Conservation (phyloP, 768 basidiomycete species). For the Russula vinacea region DNA sequence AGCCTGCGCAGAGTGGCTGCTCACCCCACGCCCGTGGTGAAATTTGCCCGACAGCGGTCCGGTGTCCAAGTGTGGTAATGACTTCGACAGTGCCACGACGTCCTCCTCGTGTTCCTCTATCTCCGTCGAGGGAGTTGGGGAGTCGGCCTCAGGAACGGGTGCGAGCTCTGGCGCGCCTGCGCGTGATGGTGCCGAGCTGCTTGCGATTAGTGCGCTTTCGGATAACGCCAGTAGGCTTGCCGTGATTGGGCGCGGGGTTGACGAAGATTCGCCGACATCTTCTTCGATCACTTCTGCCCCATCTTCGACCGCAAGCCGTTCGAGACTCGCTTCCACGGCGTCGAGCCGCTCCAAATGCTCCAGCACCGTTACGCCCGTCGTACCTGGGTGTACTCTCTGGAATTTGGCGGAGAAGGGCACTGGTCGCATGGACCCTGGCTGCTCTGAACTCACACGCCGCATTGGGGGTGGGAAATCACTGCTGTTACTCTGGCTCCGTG, state of each 20-base stretch:
- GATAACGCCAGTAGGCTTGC: background rate
- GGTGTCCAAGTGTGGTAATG: conserved; percentile 65
- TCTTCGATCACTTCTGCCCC: conserved; percentile 46
- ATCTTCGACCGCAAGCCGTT: conserved; percentile 64
- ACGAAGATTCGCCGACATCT: conserved; percentile 19
- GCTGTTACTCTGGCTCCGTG: conserved; percentile 58
- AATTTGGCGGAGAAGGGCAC: conserved; percentile 84
- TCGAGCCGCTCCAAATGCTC: conserved; percentile 85
- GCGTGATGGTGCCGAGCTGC: conserved; percentile 22
- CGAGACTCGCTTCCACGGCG: conserved; percentile 73
- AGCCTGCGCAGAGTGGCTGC: conserved; percentile 36
- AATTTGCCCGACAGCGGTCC: conserved; percentile 35
- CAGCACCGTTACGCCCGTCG: conserved; percentile 80
- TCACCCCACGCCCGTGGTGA: conserved; percentile 39
- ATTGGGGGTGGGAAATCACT: conserved; percentile 75
- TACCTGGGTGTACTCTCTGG: conserved; percentile 77
- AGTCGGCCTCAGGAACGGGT: conserved; percentile 25
- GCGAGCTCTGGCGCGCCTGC: conserved; percentile 27
- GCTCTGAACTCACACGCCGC: conserved; percentile 59
- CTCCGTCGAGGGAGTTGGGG: conserved; percentile 24
- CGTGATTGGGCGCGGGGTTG: conserved; percentile 16
- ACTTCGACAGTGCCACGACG: conserved; percentile 74
- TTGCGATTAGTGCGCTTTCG: conserved; percentile 1
- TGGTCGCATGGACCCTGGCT: conserved; percentile 62
- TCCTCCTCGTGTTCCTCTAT: conserved; percentile 50